These are phyloP conservation scores for Verbena officinalis DNA, from an alignment of 257 asterid species.

Conservation along the genomic window DNA sequence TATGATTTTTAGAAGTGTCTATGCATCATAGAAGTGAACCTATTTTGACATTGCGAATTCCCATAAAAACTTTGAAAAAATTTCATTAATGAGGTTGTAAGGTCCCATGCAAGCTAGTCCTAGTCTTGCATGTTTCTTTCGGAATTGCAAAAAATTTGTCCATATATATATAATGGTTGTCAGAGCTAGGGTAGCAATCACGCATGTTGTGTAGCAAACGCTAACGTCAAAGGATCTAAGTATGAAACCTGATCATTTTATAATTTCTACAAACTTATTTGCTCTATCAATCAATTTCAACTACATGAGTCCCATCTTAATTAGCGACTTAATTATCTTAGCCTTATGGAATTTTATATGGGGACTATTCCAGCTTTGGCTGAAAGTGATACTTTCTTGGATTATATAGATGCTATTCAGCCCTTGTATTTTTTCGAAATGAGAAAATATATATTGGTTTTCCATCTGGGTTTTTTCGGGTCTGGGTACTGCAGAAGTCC, in stretches of 20 bases:
- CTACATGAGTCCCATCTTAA: conserved; percentile 2
- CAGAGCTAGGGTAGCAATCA: conserved; percentile 37
- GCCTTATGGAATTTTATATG: conserved; percentile 24
- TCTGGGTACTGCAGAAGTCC: too few relatives aligned
- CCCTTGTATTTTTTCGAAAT: too few relatives aligned
- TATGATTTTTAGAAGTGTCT: too few relatives aligned
- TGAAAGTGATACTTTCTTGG: conserved; percentile 33
- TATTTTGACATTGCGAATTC: conserved; percentile 13
- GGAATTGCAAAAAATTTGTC: conserved; percentile 30
- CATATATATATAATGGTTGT: conserved; percentile 17
- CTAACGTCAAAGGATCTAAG: conserved; percentile 28
- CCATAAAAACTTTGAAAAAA: conserved; percentile 18
- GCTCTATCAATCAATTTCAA: conserved; percentile 29
- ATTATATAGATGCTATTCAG: neutral
- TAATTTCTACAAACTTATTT: conserved; percentile 23
- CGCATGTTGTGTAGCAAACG: conserved; percentile 35
- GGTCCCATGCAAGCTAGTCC: conserved; percentile 37
- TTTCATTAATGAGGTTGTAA: conserved; percentile 14
- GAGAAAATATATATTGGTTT: too few relatives aligned
- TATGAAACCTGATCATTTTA: conserved; percentile 9
- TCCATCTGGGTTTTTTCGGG: too few relatives aligned
- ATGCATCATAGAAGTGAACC: too few relatives aligned
- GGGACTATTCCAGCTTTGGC: conserved; percentile 44
- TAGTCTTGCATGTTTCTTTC: conserved; percentile 37
- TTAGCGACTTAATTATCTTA: neutral